phyloP scores from a whole-genome alignment of 2,329 filamentous ascomycete species.

The Triangularia setosa region DNA sequence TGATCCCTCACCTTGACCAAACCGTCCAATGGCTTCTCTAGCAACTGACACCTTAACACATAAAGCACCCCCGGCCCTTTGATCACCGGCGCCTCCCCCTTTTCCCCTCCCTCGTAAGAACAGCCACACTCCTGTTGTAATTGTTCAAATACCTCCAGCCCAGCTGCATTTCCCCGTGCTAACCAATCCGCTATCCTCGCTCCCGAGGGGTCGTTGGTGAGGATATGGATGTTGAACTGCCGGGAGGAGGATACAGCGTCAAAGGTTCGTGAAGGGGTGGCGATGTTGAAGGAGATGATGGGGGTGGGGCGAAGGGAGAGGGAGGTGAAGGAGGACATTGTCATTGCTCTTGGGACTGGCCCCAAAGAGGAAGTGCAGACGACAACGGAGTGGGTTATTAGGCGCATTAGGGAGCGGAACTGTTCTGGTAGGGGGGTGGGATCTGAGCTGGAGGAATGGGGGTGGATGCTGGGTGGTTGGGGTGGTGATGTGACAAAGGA shows the following conservation, averaged over 20 bases:
- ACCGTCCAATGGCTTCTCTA: constrained; percentile 37
- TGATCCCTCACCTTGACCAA: constrained; percentile 49
- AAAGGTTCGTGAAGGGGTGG: constrained; percentile 52
- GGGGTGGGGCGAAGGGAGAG: constrained; percentile 50
- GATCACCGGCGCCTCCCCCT: constrained; percentile 39
- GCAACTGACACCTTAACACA: constrained; percentile 41
- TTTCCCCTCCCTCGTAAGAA: constrained; percentile 12
- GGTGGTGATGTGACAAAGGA: constrained; percentile 27
- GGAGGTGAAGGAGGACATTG: constrained; percentile 58
- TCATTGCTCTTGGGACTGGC: constrained; percentile 43
- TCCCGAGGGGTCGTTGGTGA: constrained; percentile 44
- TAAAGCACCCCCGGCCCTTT: constrained; percentile 50
- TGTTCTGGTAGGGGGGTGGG: constrained; percentile 35
- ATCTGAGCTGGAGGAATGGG: constrained; percentile 24
- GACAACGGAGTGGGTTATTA: constrained; percentile 52
- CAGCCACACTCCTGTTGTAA: constrained; percentile 29
- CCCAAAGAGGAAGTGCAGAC: constrained; percentile 46
- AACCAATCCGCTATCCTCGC: constrained; percentile 51
- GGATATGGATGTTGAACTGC: constrained; percentile 53
- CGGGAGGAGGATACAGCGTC: constrained; percentile 44
- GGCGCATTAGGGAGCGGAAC: constrained; percentile 51
- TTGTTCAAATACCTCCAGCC: constrained; percentile 36
- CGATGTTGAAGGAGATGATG: constrained; percentile 55
- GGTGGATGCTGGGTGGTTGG: constrained; percentile 35
- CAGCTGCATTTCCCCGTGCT: constrained; percentile 44